Evolutionary conservation across 768 basidiomycete species (phyloP).

Genomic region (Boletus tylopilopsis): DNA sequence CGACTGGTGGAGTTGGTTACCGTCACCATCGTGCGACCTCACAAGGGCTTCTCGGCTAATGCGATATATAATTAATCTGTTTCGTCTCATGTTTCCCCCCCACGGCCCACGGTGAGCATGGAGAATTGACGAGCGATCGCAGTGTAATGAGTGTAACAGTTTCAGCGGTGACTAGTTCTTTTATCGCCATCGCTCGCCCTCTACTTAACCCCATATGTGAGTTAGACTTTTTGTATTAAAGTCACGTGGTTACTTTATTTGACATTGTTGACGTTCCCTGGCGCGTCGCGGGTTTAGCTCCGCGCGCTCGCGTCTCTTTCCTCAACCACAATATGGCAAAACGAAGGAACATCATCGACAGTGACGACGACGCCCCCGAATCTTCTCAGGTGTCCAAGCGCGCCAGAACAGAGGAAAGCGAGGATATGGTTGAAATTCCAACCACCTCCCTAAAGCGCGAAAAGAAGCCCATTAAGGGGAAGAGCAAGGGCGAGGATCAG

Average conservation of each 20-base stretch:
- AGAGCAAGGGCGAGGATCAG: constrained; percentile 25
- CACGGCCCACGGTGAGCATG: too few relatives aligned
- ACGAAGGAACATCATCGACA: constrained; percentile 42
- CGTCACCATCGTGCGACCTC: constrained; percentile 17
- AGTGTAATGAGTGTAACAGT: too few relatives aligned
- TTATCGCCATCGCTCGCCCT: neutral
- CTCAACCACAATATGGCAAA: constrained; percentile 47
- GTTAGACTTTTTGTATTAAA: too few relatives aligned
- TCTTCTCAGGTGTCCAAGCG: constrained; percentile 41
- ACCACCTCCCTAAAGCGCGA: constrained; percentile 13
- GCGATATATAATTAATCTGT: neutral
- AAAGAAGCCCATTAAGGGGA: constrained; percentile 33
- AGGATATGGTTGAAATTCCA: constrained; percentile 27
- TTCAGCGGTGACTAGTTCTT: too few relatives aligned
- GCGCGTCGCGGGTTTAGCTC: constrained; percentile 21
- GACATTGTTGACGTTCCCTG: constrained; percentile 14
- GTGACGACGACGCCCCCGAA: constrained; percentile 37
- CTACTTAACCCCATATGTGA: too few relatives aligned
- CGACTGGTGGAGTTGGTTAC: constrained; percentile 15
- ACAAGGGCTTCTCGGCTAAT: constrained; percentile 26
- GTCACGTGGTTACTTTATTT: constrained; percentile 18
- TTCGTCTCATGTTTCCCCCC: too few relatives aligned
- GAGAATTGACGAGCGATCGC: too few relatives aligned
- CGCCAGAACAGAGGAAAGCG: constrained; percentile 39
- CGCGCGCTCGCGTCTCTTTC: constrained; percentile 13